Conservation (phyloP, 495 filamentous ascomycete genomes). For the Filosporella fistucella region DNA sequence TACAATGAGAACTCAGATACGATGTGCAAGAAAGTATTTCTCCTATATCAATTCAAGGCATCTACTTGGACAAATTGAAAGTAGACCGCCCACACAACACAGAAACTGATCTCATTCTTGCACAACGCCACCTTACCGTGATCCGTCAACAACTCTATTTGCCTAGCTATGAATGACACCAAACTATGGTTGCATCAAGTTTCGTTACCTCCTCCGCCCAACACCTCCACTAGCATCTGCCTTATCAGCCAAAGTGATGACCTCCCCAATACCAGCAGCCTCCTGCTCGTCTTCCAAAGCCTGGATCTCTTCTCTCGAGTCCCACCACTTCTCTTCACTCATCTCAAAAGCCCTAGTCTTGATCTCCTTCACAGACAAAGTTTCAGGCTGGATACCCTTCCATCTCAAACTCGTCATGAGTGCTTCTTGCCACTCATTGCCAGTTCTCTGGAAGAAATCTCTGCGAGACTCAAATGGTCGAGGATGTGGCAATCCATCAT, state of each 20-base stretch:
- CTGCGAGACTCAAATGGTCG: constrained; percentile 88
- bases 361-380: constrained; percentile 79
- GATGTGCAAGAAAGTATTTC: too few relatives aligned
- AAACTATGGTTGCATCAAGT: not conserved
- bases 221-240: constrained; percentile 52
- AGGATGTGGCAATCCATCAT: constrained; percentile 59
- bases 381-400: constrained; percentile 54
- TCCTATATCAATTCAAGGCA: too few relatives aligned
- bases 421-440: constrained; percentile 82
- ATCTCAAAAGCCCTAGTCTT: constrained; percentile 82
- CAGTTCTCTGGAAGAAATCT: constrained; percentile 88
- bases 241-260: constrained; percentile 78
- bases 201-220: constrained; percentile 34
- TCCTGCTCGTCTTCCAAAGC: constrained; percentile 95
- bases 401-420: constrained; percentile 64
- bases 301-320: constrained; percentile 90
- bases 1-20: too few relatives aligned
- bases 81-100: too few relatives aligned
- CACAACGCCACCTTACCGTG: too few relatives aligned
- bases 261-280: constrained; percentile 90
- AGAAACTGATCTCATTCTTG: too few relatives aligned
- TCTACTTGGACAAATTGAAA: too few relatives aligned
- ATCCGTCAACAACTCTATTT: too few relatives aligned
- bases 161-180: too few relatives aligned
- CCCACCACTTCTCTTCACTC: constrained; percentile 98